Evolutionary conservation across 2,329 filamentous ascomycete genomes (phyloP), one percentile per base, ranked within the genome.

Genomic region (Lomentospora prolificans): DNA sequence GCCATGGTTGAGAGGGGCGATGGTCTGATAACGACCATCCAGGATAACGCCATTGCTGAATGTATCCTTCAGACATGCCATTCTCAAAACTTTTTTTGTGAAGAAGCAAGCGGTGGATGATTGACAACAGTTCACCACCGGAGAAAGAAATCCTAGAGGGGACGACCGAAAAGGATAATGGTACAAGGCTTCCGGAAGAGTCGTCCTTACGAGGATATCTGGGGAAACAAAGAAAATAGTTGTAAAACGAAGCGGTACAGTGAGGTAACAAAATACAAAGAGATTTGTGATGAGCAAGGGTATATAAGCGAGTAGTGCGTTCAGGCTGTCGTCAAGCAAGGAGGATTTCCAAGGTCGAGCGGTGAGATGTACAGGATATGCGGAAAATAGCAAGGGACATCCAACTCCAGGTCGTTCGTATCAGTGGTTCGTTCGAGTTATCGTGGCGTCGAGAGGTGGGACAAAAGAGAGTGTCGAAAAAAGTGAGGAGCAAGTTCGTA

Each of bases 1-100:
- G 64, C 94, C 94, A 80, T 96, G 90, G 69, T 99, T 99, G 75
- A 99, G 87, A 57, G 94, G 91, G 63, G 91, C 89, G 66, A 96
- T 80, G 57, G 91, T 95, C 73, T 88, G 79, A 71, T 94, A 99
- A 63, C 94, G 91, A 70, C 89, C 90, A 69, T 89, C 85, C 67
- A 96, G 84, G 67, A 95, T 74, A 72, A 87, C 82, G 71, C 87
- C 89, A 71, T 84, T 78, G 67, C 84, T 76, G 74, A 96, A 94
- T 67, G 84, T 80, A 73, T 90, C 84, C 75, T 85, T 84, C 78
- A 95, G 82, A 78, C 90, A 95, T 75, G 90, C 89, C 90, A 95
- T 78, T 66, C 65, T 67, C 63, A 57, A 61, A 50, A n/a, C n/a
- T n/a, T 55, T 57, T 54, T 54, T 58, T 57, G 60, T 57, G 58